Base-by-base conservation (phyloP, 2,329 filamentous ascomycete species). In the Penicillium palitans region DNA sequence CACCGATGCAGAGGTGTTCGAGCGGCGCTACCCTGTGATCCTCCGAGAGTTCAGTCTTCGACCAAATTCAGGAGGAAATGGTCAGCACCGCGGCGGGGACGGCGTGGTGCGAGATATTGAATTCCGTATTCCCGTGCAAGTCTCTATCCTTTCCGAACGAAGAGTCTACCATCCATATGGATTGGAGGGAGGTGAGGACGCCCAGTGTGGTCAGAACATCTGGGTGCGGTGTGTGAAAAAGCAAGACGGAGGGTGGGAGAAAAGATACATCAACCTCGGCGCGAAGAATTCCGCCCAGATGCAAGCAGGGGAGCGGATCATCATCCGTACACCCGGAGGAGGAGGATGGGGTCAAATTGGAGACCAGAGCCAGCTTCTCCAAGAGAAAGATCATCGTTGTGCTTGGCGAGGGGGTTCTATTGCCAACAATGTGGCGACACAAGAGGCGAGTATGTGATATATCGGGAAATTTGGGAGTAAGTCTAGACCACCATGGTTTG, bases 21-120 rank as follows among this genome's bases (percentile, higher is more conserved):
- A 93, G 76, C 81, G 88, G 29, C 79, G 90, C 9, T 92, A 92
- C 68, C 90, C 90, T 0, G 89, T 92, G 1, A 73, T 95, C 1
- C 76, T 95, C 35, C 80, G 87, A 6, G 83, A 89, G 64, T 93
- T 93, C 72, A 81, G 82, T 13, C 76, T 93, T 10, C 77, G 90
- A 1, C 64, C 76, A 1, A 86, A 84, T 0, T 87, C 84, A 35
- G 87, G 85, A 0, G 90, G 90, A 0, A 68, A 70, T 2, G 90
- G 90, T 0, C 81, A 84, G 69, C 85, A 90, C 66, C 75, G 76
- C 0, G 90, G 90, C n/a, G 90, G 90, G 2, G 86, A 93, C 66
- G 91, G 91, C 13, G 87, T 90, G 0, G 78, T 92, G 0, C 77
- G 90, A 0, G 91, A 95, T 60, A 91, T 95, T 59, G 90, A 95